Base-by-base conservation (phyloP, 306 rosid species). In the Delonix regia region DNA sequence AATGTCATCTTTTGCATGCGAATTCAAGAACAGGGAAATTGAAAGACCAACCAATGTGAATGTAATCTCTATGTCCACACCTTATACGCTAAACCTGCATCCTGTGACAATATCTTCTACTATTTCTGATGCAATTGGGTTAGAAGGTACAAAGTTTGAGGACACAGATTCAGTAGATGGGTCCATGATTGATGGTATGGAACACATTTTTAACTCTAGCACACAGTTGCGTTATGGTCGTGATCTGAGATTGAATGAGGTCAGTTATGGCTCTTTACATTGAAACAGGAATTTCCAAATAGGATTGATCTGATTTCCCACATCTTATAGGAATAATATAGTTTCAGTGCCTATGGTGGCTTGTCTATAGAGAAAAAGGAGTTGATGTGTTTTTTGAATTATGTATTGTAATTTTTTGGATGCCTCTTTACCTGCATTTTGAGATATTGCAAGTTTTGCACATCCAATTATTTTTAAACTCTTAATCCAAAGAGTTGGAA, bases 181-280 rank as follows among this genome's bases (percentile, higher is more conserved):
- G 78, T 90, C 94, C 73, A 86, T 65, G 85, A 85, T 87, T 34
- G 97, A 94, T 87, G 99, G 99, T 71, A 94, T 94, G 99, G 99
- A 94, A 78, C 99, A 94, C 85, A 94, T 94, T 68, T 94, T 94
- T 85, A 94, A 91, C 92, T 89, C 97, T 61, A 92, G 97, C 91
- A 94, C 99, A 64, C 99, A 92, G 82, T 83, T 94, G 89, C 97
- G 90, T 16, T 94, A 92, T 87, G 99, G 99, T 62, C 90, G 90
- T 78, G 99, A 94, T 89, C 89, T 94, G 81, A 89, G 97, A 71
- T 85, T 94, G 87, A 94, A 94, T 70, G 99, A 94, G 99, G 99
- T 94, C 56, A 80, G 84, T 74, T 81, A 62, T 80, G 69, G 75
- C 45, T 44, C 76, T 72, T 72, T 27, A 19, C 39, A 56, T 36